phyloP scores from a whole-genome alignment of 768 basidiomycete species.

The Collybia nuda region DNA sequence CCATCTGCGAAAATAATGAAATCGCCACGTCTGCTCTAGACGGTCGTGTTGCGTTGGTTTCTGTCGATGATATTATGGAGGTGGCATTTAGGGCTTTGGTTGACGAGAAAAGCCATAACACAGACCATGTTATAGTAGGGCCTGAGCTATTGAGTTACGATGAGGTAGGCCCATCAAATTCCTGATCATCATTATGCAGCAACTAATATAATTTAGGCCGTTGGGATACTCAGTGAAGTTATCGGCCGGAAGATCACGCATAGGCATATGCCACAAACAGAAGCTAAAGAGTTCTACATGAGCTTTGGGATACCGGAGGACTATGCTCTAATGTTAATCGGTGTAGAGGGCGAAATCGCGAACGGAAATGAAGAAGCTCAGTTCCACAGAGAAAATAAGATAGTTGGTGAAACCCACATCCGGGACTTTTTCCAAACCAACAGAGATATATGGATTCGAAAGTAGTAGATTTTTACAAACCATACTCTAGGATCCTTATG shows the following conservation, averaged over 20 bases:
- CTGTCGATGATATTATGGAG: conserved; percentile 31
- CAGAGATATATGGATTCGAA: conserved; percentile 12
- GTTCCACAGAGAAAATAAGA: conserved; percentile 15
- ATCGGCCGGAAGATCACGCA: conserved; percentile 29
- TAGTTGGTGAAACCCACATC: conserved; percentile 21
- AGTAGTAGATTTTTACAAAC: too few relatives aligned
- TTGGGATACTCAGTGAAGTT: conserved; percentile 20
- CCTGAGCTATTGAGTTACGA: conserved; percentile 29
- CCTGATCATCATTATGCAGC: not conserved
- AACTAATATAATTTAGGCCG: conserved; percentile 15
- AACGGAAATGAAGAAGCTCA: conserved; percentile 21
- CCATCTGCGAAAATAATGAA: conserved; percentile 20
- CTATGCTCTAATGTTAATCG: conserved; percentile 14
- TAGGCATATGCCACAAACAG: conserved; percentile 15
- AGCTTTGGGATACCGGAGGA: conserved; percentile 14
- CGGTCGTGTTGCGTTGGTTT: conserved; percentile 27
- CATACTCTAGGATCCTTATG: too few relatives aligned
- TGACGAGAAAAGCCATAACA: conserved; percentile 20
- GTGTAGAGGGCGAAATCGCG: conserved; percentile 15
- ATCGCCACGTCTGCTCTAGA: conserved; percentile 26
- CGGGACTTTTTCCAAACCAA: conserved; percentile 23
- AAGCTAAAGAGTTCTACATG: conserved; percentile 14
- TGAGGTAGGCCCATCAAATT: conserved; percentile 16
- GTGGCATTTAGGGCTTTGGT: conserved; percentile 28
- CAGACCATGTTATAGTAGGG: conserved; percentile 28